A percentile compares a stretch with the other conserved stretches of the same genome.
Evolutionary conservation across 108 stramenopile species (phyloP).

Genomic region (Craspedostauros australis): DNA sequence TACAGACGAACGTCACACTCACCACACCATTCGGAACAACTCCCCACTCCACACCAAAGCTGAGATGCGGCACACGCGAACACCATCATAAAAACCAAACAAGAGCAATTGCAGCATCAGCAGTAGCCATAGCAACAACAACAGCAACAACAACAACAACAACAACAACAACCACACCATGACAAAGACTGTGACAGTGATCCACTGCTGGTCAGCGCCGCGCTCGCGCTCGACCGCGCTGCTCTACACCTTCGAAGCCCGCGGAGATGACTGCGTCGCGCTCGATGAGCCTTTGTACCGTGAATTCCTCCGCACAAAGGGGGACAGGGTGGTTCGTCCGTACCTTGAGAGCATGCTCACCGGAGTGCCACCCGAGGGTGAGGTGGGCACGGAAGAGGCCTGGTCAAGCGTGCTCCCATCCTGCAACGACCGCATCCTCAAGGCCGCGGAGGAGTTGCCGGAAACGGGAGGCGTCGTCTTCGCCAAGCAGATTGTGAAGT

Average conservation of each 20-base stretch:
- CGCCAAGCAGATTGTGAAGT: conserved; percentile 93
- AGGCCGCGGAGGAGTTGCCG: conserved; percentile 32
- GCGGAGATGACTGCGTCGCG: conserved; percentile 55
- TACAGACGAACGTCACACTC: no score
- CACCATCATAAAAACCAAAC: no score
- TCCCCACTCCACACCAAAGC: no score
- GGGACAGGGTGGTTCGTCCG: conserved; percentile 50
- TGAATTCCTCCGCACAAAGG: conserved; percentile 57
- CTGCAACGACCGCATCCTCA: conserved; percentile 47
- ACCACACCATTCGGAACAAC: no score
- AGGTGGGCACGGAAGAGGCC: conserved; percentile 17
- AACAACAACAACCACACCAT: conserved; percentile 1
- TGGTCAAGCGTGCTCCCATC: conserved; percentile 50
- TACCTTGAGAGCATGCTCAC: conserved; percentile 57
- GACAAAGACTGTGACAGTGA: conserved; percentile 44
- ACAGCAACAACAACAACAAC: neutral
- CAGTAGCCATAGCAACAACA: no score
- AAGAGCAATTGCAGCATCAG: no score
- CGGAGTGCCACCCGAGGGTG: conserved; percentile 37
- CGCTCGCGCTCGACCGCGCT: conserved; percentile 87
- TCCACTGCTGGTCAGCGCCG: conserved; percentile 93
- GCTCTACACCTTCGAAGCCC: conserved; percentile 84
- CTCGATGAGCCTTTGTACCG: conserved; percentile 90
- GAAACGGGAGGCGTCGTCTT: conserved; percentile 51
- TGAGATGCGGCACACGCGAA: no score